Evolutionary conservation across 208 protist genomes (phyloP).

Genomic region (Crithidia brevicula): DNA sequence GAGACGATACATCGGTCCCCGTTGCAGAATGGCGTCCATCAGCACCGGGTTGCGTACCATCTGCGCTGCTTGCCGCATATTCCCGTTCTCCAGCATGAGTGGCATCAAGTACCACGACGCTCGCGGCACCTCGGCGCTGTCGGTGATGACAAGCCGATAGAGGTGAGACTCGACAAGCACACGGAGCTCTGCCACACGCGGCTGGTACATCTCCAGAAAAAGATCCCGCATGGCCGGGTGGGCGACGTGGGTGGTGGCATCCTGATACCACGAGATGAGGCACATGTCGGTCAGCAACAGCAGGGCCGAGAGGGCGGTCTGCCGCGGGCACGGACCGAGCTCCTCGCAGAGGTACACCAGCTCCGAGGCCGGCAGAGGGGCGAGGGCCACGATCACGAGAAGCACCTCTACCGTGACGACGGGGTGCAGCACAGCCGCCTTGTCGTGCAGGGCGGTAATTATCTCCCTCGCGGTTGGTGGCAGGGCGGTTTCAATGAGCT

Average conservation of each 20-base stretch:
- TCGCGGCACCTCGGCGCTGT: conserved; percentile 65
- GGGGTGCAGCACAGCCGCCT: conserved; percentile 46
- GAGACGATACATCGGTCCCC: conserved; percentile 22
- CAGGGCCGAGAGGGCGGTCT: conserved; percentile 68
- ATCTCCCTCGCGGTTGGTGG: conserved; percentile 59
- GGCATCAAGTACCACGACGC: conserved; percentile 64
- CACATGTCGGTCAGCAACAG: conserved; percentile 67
- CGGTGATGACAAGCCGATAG: conserved; percentile 69
- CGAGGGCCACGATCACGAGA: conserved; percentile 52
- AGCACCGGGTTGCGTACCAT: conserved; percentile 57
- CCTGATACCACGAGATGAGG: conserved; percentile 51
- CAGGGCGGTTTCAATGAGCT: conserved; percentile 49
- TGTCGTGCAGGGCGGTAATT: conserved; percentile 45
- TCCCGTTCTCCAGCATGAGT: conserved; percentile 79
- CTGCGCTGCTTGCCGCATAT: conserved; percentile 45
- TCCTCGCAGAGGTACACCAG: conserved; percentile 82
- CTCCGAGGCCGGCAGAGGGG: conserved; percentile 69
- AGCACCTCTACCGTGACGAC: conserved; percentile 58
- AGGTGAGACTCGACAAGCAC: conserved; percentile 82
- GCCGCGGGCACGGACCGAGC: conserved; percentile 60
- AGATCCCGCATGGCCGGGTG: conserved; percentile 45
- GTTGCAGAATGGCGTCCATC: conserved; percentile 58
- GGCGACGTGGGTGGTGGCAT: conserved; percentile 55
- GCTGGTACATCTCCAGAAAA: conserved; percentile 46
- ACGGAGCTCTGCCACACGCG: conserved; percentile 59